These are phyloP conservation scores for Cairneyella variabilis DNA, from an alignment of 495 filamentous ascomycete genomes.

Conservation along the genomic window DNA sequence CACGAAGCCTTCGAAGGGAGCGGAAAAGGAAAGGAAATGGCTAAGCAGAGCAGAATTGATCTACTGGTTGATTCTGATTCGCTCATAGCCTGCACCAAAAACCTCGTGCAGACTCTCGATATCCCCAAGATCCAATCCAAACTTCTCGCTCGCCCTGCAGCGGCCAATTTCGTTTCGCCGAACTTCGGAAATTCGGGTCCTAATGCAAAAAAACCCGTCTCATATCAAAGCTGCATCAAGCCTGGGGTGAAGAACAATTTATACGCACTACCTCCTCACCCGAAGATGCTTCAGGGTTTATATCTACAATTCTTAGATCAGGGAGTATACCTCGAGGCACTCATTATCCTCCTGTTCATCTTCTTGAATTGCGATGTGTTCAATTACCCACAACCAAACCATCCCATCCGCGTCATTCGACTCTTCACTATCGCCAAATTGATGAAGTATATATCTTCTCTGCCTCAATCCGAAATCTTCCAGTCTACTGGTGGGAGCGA, in stretches of 20 bases:
- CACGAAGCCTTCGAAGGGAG: background rate
- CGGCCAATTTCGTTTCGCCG: background rate
- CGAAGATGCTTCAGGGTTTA: conserved; percentile 15
- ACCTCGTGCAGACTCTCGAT: background rate
- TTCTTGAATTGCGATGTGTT: conserved; percentile 16
- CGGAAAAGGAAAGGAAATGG: background rate
- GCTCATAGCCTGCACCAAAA: background rate
- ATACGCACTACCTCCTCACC: conserved; percentile 12
- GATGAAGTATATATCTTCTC: background rate
- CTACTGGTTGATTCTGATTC: background rate
- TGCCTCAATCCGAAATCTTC: background rate
- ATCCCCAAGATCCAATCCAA: background rate
- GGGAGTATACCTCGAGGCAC: conserved; percentile 5
- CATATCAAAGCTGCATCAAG: background rate
- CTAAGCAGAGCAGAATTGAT: conserved; percentile 1
- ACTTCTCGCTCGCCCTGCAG: background rate
- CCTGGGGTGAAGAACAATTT: background rate
- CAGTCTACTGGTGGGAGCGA: background rate
- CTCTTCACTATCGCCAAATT: conserved; percentile 14
- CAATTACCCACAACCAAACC: conserved; percentile 9
- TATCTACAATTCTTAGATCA: conserved; percentile 14
- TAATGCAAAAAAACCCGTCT: background rate
- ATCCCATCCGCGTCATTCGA: conserved; percentile 10
- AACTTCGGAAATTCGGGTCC: background rate
- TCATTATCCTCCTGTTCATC: conserved; percentile 10